phyloP scores from a whole-genome alignment of 2,329 filamentous ascomycete species.

The Ophiostoma sp. region DNA sequence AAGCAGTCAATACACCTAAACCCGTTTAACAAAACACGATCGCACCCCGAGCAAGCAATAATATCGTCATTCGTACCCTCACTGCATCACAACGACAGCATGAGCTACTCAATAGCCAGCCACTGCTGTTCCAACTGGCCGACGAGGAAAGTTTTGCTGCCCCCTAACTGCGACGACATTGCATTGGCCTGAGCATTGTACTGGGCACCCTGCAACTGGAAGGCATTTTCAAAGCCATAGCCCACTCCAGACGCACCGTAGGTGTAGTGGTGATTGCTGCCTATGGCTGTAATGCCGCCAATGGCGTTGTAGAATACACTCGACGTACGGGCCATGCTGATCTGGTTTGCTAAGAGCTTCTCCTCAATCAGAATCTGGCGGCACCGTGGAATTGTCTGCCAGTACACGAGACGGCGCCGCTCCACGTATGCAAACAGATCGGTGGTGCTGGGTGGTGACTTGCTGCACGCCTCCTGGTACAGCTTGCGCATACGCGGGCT shows the following conservation, averaged over 20 bases:
- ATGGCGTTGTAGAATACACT: conserved; percentile 10
- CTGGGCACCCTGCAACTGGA: conserved; percentile 16
- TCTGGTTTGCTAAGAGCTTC: background rate
- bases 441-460: conserved; percentile 26
- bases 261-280: background rate
- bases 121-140: conserved; percentile 20
- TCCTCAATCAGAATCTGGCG: conserved; percentile 19
- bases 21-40: no score
- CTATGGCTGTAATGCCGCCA: background rate
- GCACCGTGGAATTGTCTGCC: conserved; percentile 32
- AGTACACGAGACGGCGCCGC: conserved; percentile 32
- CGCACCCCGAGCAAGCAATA: no score
- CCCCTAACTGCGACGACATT: conserved; percentile 13
- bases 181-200: conserved; percentile 18
- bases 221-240: conserved; percentile 17
- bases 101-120: conserved; percentile 4
- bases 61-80: background rate
- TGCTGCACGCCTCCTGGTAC: conserved; percentile 30
- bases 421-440: conserved; percentile 30
- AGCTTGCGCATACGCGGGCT: conserved; percentile 37
- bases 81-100: background rate
- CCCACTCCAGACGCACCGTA: conserved; percentile 22
- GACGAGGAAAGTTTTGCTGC: background rate
- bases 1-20: no score
- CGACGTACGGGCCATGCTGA: background rate